phyloP scores from a whole-genome alignment of 2,329 filamentous ascomycete genomes.

The Stachybotrys echinatus region DNA sequence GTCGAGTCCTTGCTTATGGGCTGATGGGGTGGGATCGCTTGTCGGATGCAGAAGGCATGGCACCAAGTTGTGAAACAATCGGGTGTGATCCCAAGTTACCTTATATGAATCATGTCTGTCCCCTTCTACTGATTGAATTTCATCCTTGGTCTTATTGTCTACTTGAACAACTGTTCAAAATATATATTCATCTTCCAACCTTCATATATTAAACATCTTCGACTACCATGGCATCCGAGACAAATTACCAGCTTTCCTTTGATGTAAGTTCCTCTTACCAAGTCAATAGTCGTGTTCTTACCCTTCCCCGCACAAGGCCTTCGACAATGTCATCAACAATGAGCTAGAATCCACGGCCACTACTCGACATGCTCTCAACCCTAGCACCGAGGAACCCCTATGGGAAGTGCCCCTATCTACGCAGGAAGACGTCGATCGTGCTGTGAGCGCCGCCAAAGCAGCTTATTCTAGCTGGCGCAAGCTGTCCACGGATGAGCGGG shows the following conservation, averaged over 20 bases:
- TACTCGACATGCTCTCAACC: conserved; percentile 18
- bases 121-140: too few species aligned
- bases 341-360: conserved; percentile 10
- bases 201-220: too few species aligned
- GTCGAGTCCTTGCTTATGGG: too few species aligned
- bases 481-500: conserved; percentile 16
- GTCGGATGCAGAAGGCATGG: too few species aligned
- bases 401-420: conserved; percentile 21
- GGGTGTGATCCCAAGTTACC: too few species aligned
- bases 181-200: too few species aligned
- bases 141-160: too few species aligned
- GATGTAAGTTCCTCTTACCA: background rate
- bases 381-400: conserved; percentile 23
- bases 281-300: background rate
- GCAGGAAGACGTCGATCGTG: conserved; percentile 20
- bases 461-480: conserved; percentile 24
- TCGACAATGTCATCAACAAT: conserved; percentile 39
- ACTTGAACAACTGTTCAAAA: too few species aligned
- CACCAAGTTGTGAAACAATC: too few species aligned
- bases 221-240: background rate
- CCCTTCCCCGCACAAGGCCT: too few species aligned
- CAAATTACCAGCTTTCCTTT: background rate
- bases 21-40: too few species aligned
- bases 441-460: conserved; percentile 17
- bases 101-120: too few species aligned